Evolutionary conservation across 306 rosid genomes (phyloP).

Genomic region (Betula pendula): DNA sequence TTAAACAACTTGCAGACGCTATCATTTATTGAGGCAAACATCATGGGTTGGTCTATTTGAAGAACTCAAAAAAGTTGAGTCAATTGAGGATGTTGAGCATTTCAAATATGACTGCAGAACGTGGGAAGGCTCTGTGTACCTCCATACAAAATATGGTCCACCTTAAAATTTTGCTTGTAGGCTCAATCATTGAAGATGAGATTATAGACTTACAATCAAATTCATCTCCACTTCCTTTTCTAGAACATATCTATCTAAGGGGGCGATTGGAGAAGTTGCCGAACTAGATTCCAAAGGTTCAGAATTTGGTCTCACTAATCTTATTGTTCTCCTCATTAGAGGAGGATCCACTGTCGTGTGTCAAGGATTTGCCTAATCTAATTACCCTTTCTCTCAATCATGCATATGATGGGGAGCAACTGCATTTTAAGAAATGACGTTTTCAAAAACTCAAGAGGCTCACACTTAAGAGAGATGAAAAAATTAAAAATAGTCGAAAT

Average conservation of each 20-base stretch:
- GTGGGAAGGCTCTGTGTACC: background rate
- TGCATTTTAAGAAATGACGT: constrained; percentile 1
- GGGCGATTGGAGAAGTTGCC: constrained; percentile 22
- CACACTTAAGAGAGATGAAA: background rate
- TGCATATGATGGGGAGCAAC: constrained; percentile 16
- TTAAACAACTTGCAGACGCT: background rate
- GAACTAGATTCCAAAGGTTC: constrained; percentile 16
- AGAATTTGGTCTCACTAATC: background rate
- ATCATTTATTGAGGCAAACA: background rate
- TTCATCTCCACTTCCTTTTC: background rate
- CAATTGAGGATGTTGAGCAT: constrained; percentile 1
- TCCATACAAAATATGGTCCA: constrained; percentile 10
- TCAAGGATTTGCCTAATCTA: background rate
- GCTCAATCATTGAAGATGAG: constrained; percentile 16
- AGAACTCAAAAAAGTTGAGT: background rate
- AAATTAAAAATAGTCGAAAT: background rate
- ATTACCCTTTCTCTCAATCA: background rate
- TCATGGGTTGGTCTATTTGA: background rate
- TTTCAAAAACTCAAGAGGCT: constrained; percentile 5
- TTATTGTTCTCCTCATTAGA: constrained; percentile 1
- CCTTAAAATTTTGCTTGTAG: background rate
- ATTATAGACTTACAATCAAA: constrained; percentile 13
- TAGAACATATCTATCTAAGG: background rate
- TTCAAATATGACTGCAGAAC: background rate
- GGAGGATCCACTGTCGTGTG: constrained; percentile 5